Evolutionary conservation across 1,284 basidiomycete species (phyloP), one percentile per base, ranked within the genome.

Genomic region (Ustilago hordei): DNA sequence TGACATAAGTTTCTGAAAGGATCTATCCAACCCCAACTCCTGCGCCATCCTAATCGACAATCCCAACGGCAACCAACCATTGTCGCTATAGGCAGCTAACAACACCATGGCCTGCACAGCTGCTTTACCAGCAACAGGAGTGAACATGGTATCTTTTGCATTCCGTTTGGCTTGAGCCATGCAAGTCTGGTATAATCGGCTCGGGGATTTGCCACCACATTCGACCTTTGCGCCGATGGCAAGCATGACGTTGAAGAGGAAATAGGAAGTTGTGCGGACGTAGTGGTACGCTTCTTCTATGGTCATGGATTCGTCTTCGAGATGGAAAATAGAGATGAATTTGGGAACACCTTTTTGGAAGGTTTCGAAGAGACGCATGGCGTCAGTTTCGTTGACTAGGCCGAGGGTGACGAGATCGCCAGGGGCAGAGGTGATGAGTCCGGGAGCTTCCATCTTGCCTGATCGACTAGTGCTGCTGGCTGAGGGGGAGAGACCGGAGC

Each of bases 31-130:
- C 38, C 95, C 94, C 60, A 97, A 91, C 86, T 97, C 95, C 65
- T 97, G 88, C 8, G 93, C 95, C 93, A 96, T 95, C 45, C 95
- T 91, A 90, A 97, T 92, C 3, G 95, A 95, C 84, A 96, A 93
- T 4, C 94, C 93, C 78, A 92, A 92, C 6, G 94, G 93, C 43
- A 96, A 89, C 95, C 95, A 96, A 0, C 93, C 94, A 76, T 94
- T 95, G 54, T 95, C 94, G 84, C 92, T 94, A 93, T 95, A 96
- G 0, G 94, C 93, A 39, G 94, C 93, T 60, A 97, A 88, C 50
- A 97, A 89, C 6, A 96, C 87, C 93, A 95, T 95, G 8, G 94
- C 94, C 90, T 95, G 94, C 32, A 96, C 94, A 39, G 94, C 95
- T 87, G 96, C 95, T 87, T 96, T 96, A 82, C 93, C 89, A 19